Conservation (phyloP, 2,329 filamentous ascomycete genomes). For the Colletotrichum orchidophilum region DNA sequence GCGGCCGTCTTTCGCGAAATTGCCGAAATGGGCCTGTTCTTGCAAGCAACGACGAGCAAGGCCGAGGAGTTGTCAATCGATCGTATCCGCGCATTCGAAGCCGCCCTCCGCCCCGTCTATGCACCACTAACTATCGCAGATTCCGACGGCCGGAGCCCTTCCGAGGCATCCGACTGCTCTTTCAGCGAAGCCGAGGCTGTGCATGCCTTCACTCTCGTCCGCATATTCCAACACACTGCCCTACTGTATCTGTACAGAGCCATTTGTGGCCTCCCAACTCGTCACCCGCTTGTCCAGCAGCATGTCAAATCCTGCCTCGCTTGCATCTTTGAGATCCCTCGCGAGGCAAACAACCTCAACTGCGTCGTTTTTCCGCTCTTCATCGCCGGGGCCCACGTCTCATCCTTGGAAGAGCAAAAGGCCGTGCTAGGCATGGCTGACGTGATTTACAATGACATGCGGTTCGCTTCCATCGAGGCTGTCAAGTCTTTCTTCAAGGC, state of each 20-base stretch:
- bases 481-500: slow-evolving; percentile 31
- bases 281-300: slow-evolving; percentile 51
- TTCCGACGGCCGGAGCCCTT: background rate
- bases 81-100: background rate
- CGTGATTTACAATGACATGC: slow-evolving; percentile 43
- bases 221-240: background rate
- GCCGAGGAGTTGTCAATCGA: background rate
- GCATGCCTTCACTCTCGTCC: background rate
- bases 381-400: slow-evolving; percentile 47
- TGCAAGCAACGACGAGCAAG: background rate
- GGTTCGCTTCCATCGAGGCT: slow-evolving; percentile 46
- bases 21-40: background rate
- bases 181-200: background rate
- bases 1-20: background rate
- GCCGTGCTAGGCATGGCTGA: slow-evolving; percentile 35
- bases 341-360: slow-evolving; percentile 48
- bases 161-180: background rate
- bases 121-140: background rate
- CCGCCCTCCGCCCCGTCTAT: background rate
- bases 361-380: slow-evolving; percentile 50
- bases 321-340: slow-evolving; percentile 46
- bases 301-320: slow-evolving; percentile 47
- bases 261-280: slow-evolving; percentile 49
- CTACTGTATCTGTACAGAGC: slow-evolving; percentile 24
- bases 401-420: slow-evolving; percentile 40